Evolutionary conservation across 257 asterid species (phyloP).

Genomic region (Marsdenia floribunda): DNA sequence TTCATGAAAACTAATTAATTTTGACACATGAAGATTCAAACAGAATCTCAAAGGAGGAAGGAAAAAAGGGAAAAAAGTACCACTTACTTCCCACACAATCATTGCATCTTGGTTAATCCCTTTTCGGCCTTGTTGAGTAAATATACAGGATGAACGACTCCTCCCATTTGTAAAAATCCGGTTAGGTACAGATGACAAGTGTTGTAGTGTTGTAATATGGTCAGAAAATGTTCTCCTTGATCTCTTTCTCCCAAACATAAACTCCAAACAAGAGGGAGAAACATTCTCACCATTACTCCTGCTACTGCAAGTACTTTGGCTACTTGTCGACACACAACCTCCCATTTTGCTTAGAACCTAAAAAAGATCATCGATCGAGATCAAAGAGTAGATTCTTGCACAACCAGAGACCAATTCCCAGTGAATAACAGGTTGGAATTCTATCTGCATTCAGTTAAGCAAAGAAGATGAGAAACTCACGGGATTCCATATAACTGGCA

Average conservation of each 20-base stretch:
- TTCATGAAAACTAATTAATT: slow-evolving; percentile 2
- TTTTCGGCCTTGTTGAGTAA: slow-evolving; percentile 96
- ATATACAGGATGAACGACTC: slow-evolving; percentile 77
- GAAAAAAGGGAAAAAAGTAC: background rate
- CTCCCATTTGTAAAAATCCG: slow-evolving; percentile 76
- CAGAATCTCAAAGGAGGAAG: background rate
- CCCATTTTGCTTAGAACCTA: slow-evolving; percentile 68
- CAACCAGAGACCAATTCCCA: slow-evolving; percentile 21
- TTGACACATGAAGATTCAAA: background rate
- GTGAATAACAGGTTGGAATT: slow-evolving; percentile 18
- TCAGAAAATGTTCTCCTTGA: slow-evolving; percentile 64
- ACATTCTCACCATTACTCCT: slow-evolving; percentile 65
- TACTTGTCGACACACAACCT: slow-evolving; percentile 78
- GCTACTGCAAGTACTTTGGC: slow-evolving; percentile 68
- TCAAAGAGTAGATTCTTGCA: slow-evolving; percentile 21
- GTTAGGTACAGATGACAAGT: slow-evolving; percentile 68
- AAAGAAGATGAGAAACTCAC: slow-evolving; percentile 21
- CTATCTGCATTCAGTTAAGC: slow-evolving; percentile 22
- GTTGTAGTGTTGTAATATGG: slow-evolving; percentile 55
- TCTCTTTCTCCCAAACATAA: slow-evolving; percentile 54
- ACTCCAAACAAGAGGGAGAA: slow-evolving; percentile 62
- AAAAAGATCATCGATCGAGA: slow-evolving; percentile 39
- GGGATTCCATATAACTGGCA: slow-evolving; percentile 35
- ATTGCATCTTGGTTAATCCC: slow-evolving; percentile 98
- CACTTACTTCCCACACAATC: slow-evolving; percentile 97